Percentiles rank a stretch among this genome's conserved stretches.
These are phyloP conservation scores for Cicer judaicum DNA, from an alignment of 306 rosid species.

Conservation along the genomic window DNA sequence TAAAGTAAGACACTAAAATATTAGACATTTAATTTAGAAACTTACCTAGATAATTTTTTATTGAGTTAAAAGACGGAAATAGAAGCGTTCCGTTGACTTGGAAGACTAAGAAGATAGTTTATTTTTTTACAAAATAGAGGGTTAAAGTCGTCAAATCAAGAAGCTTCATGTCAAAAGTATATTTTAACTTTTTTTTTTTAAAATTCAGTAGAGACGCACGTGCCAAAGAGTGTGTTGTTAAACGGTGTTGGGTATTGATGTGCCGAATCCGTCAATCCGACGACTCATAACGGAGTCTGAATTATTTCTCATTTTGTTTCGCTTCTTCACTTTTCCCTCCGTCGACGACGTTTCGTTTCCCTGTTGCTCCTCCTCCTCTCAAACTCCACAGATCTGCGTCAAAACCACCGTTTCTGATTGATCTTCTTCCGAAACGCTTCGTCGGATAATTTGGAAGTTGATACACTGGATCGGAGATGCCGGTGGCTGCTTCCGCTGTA, in stretches of 20 bases:
- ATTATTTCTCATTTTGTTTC: conserved; percentile 20
- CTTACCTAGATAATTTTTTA: too few species aligned
- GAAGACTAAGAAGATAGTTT: too few species aligned
- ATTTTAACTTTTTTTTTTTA: too few species aligned
- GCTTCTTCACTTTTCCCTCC: conserved; percentile 22
- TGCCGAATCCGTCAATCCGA: conserved; percentile 35
- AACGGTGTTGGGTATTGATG: conserved; percentile 22
- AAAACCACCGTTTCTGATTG: conserved; percentile 33
- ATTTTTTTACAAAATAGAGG: too few species aligned
- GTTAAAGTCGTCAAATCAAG: too few species aligned
- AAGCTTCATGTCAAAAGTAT: too few species aligned
- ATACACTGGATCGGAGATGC: conserved; percentile 77
- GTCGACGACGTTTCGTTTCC: conserved; percentile 30
- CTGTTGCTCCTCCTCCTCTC: conserved; percentile 24
- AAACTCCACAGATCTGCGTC: conserved; percentile 43
- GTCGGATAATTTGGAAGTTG: conserved; percentile 45
- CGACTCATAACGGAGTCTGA: conserved; percentile 36
- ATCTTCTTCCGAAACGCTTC: conserved; percentile 32
- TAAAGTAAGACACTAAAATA: too few species aligned
- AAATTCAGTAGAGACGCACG: conserved; percentile 33
- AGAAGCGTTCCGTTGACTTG: too few species aligned
- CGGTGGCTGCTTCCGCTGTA: conserved; percentile 93
- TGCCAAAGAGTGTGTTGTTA: conserved; percentile 29
- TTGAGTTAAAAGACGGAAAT: too few species aligned
- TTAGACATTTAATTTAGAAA: too few species aligned